Conservation (phyloP, 1,139 yeast species). For the Hemisphaericaspora lyxosophila region DNA sequence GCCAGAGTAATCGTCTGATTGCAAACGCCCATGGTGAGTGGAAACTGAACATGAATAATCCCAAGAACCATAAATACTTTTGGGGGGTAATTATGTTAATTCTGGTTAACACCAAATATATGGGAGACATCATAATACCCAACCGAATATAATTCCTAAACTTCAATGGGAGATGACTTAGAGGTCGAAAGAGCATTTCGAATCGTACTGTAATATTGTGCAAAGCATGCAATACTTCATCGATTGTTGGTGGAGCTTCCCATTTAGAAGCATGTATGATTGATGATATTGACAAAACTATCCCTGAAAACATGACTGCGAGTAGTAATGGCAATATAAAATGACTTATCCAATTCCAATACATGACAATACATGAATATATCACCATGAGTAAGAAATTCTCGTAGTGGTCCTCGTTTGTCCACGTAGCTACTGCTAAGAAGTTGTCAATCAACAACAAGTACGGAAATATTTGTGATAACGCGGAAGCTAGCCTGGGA, state of each 20-base stretch:
- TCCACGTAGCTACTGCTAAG: constrained; percentile 54
- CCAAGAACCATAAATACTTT: constrained; percentile 35
- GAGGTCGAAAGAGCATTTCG: constrained; percentile 45
- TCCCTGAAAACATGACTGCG: constrained; percentile 35
- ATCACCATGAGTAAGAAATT: constrained; percentile 45
- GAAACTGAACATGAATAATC: constrained; percentile 45
- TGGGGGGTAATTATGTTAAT: constrained; percentile 35
- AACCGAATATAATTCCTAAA: constrained; percentile 30
- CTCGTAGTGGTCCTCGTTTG: constrained; percentile 51
- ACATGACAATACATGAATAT: constrained; percentile 41
- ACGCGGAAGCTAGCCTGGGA: constrained; percentile 47
- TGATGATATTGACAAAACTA: constrained; percentile 49
- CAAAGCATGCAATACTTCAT: constrained; percentile 52
- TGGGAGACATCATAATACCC: constrained; percentile 43
- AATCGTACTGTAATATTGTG: constrained; percentile 50
- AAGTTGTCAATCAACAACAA: constrained; percentile 45
- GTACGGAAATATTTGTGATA: constrained; percentile 50
- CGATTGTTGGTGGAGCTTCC: constrained; percentile 55
- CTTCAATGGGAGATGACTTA: constrained; percentile 31
- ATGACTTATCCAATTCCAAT: constrained; percentile 42
- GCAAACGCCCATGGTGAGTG: constrained; percentile 57
- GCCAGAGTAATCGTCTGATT: constrained; percentile 52
- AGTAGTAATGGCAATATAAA: constrained; percentile 40
- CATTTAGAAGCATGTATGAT: constrained; percentile 42
- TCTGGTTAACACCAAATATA: constrained; percentile 41